A percentile compares a stretch with the other conserved stretches of the same genome.
phyloP scores from a whole-genome alignment of 2,329 filamentous ascomycete genomes.

The Penicillium italicum region DNA sequence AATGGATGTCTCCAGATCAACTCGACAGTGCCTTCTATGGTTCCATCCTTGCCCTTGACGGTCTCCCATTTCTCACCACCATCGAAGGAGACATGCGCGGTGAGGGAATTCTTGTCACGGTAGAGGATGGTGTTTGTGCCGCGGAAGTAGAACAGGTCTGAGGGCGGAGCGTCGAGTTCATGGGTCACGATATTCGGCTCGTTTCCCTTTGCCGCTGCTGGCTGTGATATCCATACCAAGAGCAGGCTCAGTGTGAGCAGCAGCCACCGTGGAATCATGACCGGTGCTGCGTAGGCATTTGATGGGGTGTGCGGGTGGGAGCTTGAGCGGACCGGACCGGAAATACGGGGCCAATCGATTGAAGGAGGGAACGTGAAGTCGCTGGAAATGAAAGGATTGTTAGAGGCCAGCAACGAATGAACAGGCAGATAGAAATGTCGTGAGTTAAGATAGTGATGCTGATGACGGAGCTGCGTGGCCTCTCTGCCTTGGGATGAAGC shows the following conservation, averaged over 20 bases:
- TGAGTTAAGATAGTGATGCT: neutral
- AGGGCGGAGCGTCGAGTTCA: conserved; percentile 63
- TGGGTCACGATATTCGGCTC: conserved; percentile 63
- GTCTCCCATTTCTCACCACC: conserved; percentile 73
- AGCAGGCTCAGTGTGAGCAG: conserved; percentile 51
- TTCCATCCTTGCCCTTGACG: conserved; percentile 60
- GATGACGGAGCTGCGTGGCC: conserved; percentile 28
- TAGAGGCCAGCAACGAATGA: neutral
- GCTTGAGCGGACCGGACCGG: conserved; percentile 18
- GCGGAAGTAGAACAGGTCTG: conserved; percentile 81
- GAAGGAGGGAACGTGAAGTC: neutral
- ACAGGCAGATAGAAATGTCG: neutral
- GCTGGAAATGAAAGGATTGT: neutral
- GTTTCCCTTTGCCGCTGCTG: conserved; percentile 53
- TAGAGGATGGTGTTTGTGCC: conserved; percentile 79
- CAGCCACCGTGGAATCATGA: conserved; percentile 45
- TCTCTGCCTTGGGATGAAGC: conserved; percentile 17
- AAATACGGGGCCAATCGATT: conserved; percentile 4
- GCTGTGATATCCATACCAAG: conserved; percentile 47
- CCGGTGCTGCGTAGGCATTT: conserved; percentile 30
- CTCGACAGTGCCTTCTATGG: conserved; percentile 46
- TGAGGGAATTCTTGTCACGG: conserved; percentile 61
- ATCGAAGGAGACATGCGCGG: conserved; percentile 73
- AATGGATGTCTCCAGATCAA: conserved; percentile 72
- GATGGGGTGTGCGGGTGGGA: conserved; percentile 14